A percentile compares a stretch with the other conserved stretches of the same genome.
Conservation (phyloP, 202 grass and related monocot genomes). For the Hordeum pubiflorum region DNA sequence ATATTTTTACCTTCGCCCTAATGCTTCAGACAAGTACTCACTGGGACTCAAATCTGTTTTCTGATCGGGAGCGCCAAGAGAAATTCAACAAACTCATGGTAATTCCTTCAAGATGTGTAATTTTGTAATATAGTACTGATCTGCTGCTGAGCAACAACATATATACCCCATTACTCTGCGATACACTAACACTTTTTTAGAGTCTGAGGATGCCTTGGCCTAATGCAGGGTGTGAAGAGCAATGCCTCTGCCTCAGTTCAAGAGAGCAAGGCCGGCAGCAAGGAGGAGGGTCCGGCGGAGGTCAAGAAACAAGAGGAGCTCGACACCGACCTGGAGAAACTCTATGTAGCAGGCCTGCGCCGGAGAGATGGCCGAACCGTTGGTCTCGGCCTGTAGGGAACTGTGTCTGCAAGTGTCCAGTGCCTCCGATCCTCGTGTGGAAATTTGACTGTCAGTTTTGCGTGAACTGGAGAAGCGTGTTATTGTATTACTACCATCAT, state of each 20-base stretch:
- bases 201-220: conserved; percentile 78
- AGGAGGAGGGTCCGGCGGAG: conserved; percentile 36
- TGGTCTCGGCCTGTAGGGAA: conserved; percentile 76
- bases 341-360: conserved; percentile 84
- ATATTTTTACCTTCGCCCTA: conserved; percentile 5
- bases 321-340: conserved; percentile 91
- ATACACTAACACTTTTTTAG: conserved; percentile 83
- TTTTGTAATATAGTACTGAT: not conserved
- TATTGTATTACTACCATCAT: not conserved
- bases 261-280: conserved; percentile 29
- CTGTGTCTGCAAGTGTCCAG: not conserved
- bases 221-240: conserved; percentile 64
- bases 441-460: not conserved
- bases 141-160: not conserved
- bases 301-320: conserved; percentile 79
- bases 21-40: conserved; percentile 51
- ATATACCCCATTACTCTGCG: conserved; percentile 14
- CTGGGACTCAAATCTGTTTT: conserved; percentile 79
- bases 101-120: conserved; percentile 24
- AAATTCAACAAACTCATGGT: conserved; percentile 99
- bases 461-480: not conserved
- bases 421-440: not conserved
- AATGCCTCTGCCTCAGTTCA: not conserved
- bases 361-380: conserved; percentile 84
- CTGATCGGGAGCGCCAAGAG: conserved; percentile 77